Base-by-base conservation (phyloP, 257 asterid genomes). In the Solanum etuberosum region DNA sequence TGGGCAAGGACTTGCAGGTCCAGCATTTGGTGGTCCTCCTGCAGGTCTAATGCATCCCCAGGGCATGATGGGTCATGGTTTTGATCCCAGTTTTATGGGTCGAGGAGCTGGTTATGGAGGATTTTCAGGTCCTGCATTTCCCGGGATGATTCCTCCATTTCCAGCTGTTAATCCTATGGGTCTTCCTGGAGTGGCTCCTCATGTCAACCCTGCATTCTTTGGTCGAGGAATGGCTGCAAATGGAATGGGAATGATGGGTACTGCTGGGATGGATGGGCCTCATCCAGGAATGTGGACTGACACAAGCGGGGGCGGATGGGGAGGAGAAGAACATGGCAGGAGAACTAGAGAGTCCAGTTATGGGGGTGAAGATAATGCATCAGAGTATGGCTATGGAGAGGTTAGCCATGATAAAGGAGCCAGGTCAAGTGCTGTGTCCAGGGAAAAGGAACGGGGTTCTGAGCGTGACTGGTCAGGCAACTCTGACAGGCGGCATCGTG, bases 181-280 rank as follows among this genome's bases (percentile, higher is more conserved):
- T 14, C 91, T 90, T 59, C 88, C 91, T 86, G 95, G 93, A 81
- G 93, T 91, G 86, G 93, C 93, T 88, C 93, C 95, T 83, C 95
- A 90, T 88, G 93, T 92, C 68, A 92, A 92, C 83, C 95, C 95
- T 84, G 93, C 95, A 37, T 92, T 92, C 81, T 92, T 92, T 86
- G 92, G 91, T 43, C 90, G 95, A 77, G 95, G 95, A 48, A 91
- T 92, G 94, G 80, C 90, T 68, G 86, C 89, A 42, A 91, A 90
- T 80, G 93, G 93, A 35, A 90, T 92, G 93, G 92, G 92, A 43
- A 92, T 92, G 93, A 92, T 92, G 93, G 91, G 91, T 40, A 31
- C 87, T 34, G 67, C 87, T 34, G 95, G 93, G 38, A 90, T 90
- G 90, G 93, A 92, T 31, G 95, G 93, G 5, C 93, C 88, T 76